Conservation (phyloP, 148 eudicot species). For the Nyssa sinensis region DNA sequence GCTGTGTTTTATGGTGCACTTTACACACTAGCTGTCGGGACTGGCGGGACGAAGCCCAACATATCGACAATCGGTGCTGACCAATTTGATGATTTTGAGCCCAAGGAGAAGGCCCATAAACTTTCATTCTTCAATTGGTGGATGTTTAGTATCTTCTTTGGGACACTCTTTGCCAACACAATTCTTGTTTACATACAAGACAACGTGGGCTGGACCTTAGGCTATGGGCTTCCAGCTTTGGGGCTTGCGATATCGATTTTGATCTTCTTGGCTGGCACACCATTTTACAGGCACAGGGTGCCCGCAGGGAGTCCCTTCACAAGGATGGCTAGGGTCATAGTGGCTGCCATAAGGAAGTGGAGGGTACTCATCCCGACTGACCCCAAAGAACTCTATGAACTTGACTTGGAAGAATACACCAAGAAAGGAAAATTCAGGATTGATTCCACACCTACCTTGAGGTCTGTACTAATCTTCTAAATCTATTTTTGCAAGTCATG, state of each 20-base stretch:
- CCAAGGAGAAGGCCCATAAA: too few relatives aligned
- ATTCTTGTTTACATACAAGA: slow-evolving; percentile 75
- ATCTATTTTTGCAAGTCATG: not conserved
- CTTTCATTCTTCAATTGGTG: too few relatives aligned
- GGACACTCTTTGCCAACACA: slow-evolving; percentile 81
- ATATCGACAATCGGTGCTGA: too few relatives aligned
- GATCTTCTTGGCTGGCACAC: slow-evolving; percentile 61
- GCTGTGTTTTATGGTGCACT: too few relatives aligned
- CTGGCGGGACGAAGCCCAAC: slow-evolving; percentile 88
- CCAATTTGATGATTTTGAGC: too few relatives aligned
- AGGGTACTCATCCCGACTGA: slow-evolving; percentile 41
- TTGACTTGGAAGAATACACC: slow-evolving; percentile 49
- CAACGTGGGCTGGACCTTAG: slow-evolving; percentile 83
- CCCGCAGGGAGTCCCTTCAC: slow-evolving; percentile 75
- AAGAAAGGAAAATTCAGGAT: slow-evolving; percentile 53
- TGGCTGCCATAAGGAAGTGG: slow-evolving; percentile 64
- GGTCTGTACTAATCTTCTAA: slow-evolving; percentile 30
- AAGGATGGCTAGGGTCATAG: slow-evolving; percentile 66
- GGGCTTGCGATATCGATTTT: slow-evolving; percentile 63
- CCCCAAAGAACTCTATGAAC: slow-evolving; percentile 65
- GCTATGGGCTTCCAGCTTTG: slow-evolving; percentile 69
- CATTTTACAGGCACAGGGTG: slow-evolving; percentile 57
- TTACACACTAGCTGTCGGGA: slow-evolving; percentile 69
- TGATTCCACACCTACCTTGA: slow-evolving; percentile 57
- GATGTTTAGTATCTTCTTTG: slow-evolving; percentile 83